Evolutionary conservation across 192 early-diverging fungal genomes (phyloP), one percentile per base, ranked within the genome.

Genomic region (Dissophora globulifera): DNA sequence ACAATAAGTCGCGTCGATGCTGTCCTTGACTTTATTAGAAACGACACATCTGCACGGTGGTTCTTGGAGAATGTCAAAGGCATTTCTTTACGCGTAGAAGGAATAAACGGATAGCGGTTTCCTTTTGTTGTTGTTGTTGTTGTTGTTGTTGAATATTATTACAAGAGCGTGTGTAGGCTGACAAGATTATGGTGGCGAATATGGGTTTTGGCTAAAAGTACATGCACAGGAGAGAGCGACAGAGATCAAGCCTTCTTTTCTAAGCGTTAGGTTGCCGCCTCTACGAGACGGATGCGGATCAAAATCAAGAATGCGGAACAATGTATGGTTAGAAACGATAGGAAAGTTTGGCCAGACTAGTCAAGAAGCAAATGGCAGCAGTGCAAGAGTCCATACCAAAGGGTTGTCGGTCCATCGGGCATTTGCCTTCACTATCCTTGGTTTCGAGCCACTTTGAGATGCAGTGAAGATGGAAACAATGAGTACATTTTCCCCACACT

Each of bases 381-480:
- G 25, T 25, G 19, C 1, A 27, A 60, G 19, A 2, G 10, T 16
- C 3, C 51, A 62, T 82, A 83, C 82, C 88, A 89, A 92, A 96
- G 9, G 88, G 89, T 33, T 84, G 81, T 26, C 96, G 84, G 76
- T 96, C 95, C 92, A 96, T 89, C 7, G 96, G 96, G 72, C 96
- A 98, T 25, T 84, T 90, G 49, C 90, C 85, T 42, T 87, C 86
- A 51, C 89, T 92, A 17, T 78, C 81, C 29, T 93, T 89, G 16
- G 88, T 83, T 22, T 84, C 71, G 32, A 93, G 80, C 93, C 93
- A 95, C 42, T 92, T 94, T 41, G 88, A 69, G 22, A 98, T 80
- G 60, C 96, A 98, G 78, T 98, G 96, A 86, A 96, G 87, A 78
- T 98, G 96, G 78, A 98, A 98, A 7, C 89, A 90, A 65, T 98